phyloP scores from a whole-genome alignment of 768 basidiomycete species.

The Leccinum arenicola region DNA sequence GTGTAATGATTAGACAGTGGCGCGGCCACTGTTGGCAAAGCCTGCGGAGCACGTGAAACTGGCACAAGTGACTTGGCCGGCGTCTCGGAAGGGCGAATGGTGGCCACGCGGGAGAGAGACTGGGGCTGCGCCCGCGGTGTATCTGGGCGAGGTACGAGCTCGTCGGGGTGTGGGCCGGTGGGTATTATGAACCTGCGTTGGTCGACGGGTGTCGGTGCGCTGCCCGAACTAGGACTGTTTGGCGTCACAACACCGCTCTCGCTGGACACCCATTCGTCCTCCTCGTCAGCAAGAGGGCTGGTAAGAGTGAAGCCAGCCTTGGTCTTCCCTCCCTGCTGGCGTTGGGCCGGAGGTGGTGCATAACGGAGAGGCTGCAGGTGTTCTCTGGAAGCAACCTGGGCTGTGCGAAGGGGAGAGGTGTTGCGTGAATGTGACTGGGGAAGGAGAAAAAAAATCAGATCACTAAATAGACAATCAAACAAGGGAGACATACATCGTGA shows the following conservation, averaged over 20 bases:
- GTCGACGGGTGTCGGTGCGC: constrained; percentile 33
- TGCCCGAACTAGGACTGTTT: constrained; percentile 45
- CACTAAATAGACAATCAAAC: constrained; percentile 9
- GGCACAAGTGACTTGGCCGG: constrained; percentile 14
- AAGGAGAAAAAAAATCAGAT: constrained; percentile 11
- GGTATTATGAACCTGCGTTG: constrained; percentile 14
- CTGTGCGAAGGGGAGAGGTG: constrained; percentile 23
- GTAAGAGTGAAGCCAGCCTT: constrained; percentile 62
- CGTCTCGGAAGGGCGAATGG: constrained; percentile 29
- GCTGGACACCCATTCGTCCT: constrained; percentile 77
- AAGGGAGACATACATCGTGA: constrained; percentile 14
- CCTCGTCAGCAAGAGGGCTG: constrained; percentile 46
- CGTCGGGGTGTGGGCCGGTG: constrained; percentile 15
- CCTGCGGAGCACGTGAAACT: constrained; percentile 18
- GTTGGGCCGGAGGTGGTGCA: constrained; percentile 24
- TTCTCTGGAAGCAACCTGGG: constrained; percentile 30
- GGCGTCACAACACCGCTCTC: constrained; percentile 76
- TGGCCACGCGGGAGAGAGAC: constrained; percentile 34
- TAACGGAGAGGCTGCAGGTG: constrained; percentile 35
- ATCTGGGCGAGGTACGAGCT: constrained; percentile 22
- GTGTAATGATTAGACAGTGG: constrained; percentile 12
- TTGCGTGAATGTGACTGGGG: constrained; percentile 22
- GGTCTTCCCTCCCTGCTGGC: constrained; percentile 33
- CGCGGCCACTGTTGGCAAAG: constrained; percentile 11
- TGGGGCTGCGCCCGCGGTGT: constrained; percentile 32